Evolutionary conservation across 2,329 filamentous ascomycete genomes (phyloP).

Genomic region (Neoscytalidium dimidiatum): DNA sequence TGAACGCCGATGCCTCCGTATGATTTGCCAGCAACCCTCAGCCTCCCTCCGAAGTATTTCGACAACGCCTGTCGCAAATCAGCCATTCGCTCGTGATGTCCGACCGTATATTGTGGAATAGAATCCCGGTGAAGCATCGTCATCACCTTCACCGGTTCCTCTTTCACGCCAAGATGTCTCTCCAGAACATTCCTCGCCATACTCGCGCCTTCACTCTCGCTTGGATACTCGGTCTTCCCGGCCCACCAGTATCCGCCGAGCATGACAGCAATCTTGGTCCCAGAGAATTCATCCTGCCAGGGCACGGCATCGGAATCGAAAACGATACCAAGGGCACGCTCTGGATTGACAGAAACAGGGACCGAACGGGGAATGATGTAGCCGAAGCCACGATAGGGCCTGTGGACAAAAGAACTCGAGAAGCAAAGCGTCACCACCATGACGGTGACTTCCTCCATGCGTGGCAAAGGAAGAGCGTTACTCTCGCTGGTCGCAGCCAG

Average conservation of each 20-base stretch:
- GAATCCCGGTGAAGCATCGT: conserved; percentile 68
- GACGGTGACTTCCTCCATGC: conserved; percentile 60
- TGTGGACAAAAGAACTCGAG: conserved; percentile 59
- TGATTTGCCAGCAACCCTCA: conserved; percentile 62
- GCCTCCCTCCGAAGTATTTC: conserved; percentile 58
- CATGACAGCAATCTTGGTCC: conserved; percentile 92
- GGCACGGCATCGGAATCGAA: conserved; percentile 74
- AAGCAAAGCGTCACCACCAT: conserved; percentile 94
- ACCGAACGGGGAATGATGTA: conserved; percentile 84
- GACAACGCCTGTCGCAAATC: conserved; percentile 57
- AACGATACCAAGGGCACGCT: conserved; percentile 84
- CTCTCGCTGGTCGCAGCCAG: background rate
- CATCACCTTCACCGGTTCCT: conserved; percentile 62
- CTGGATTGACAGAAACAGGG: conserved; percentile 71
- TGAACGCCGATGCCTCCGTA: conserved; percentile 52
- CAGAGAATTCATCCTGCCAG: conserved; percentile 59
- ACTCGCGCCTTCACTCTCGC: conserved; percentile 59
- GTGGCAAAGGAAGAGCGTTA: background rate
- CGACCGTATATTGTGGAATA: conserved; percentile 87
- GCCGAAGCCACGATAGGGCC: conserved; percentile 75
- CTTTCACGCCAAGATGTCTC: conserved; percentile 72
- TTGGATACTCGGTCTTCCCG: conserved; percentile 55
- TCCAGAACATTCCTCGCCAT: conserved; percentile 71
- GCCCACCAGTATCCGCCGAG: conserved; percentile 91
- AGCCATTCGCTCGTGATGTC: conserved; percentile 67